Evolutionary conservation across 192 early-diverging fungal genomes (phyloP).

Genomic region (Lunasporangiospora selenospora): DNA sequence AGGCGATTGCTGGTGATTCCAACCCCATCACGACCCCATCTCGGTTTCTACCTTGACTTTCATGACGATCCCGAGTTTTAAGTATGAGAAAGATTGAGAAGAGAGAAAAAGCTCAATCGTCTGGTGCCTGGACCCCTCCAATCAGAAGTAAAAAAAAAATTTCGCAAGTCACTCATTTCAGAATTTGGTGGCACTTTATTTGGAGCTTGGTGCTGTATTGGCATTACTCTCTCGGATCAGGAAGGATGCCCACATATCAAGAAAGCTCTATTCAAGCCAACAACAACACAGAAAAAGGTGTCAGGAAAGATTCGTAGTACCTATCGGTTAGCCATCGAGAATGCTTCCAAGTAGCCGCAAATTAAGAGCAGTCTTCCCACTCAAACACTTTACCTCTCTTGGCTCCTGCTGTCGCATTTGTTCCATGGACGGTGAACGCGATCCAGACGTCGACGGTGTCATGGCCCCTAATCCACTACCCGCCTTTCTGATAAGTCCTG

Average conservation of each 20-base stretch:
- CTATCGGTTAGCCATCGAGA: neutral
- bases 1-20: no score
- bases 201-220: no score
- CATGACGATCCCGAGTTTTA: no score
- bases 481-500: constrained; percentile 75
- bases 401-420: constrained; percentile 51
- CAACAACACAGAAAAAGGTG: neutral
- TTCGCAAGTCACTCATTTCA: no score
- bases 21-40: no score
- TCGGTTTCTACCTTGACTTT: constrained; percentile 32
- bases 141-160: no score
- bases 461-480: constrained; percentile 44
- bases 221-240: constrained; percentile 68
- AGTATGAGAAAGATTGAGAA: no score
- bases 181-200: no score
- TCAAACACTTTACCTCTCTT: constrained; percentile 40
- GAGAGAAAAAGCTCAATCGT: no score
- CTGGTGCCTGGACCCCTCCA: no score
- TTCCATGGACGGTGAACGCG: constrained; percentile 58
- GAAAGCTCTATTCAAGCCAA: constrained; percentile 63
- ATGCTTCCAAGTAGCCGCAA: neutral
- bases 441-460: constrained; percentile 47
- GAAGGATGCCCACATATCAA: constrained; percentile 84
- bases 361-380: no score
- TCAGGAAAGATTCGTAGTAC: constrained; percentile 21